Evolutionary conservation across 768 basidiomycete genomes (phyloP), one percentile per base, ranked within the genome.

Genomic region (Rubroboletus satanas): DNA sequence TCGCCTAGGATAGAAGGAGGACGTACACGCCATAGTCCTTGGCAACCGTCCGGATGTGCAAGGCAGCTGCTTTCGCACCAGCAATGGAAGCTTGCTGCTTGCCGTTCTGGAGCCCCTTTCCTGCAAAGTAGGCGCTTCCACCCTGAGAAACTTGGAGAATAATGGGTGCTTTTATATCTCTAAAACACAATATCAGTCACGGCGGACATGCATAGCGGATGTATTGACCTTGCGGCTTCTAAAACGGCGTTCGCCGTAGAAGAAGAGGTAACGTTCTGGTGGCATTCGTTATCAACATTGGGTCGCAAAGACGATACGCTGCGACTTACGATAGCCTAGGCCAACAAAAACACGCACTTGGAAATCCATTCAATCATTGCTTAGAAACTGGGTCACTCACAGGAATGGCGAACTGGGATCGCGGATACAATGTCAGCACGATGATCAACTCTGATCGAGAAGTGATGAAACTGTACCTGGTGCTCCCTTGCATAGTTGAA

Each of bases 71-170:
- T 66, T 88, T 73, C 58, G 97, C 93, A 69, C 97, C 97, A n/a
- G 81, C 72, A 67, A 94, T 88, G 42, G 96, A 98, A 6, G 93
- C 97, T 74, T 98, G 86, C 68, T 98, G 97, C 64, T 93, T 87
- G 72, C 88, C 92, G 72, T 98, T 98, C 64, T 88, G 76, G 54
- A 99, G 82, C 29, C 95, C 96, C 74, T 99, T 99, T 58, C 97
- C 97, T 43, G 93, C 93, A 68, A 90, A 98, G 81, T 88, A 98
- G 49, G 95, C 96, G 58, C 84, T 82, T 66, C 97, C 97, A 54
- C 97, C 97, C 72, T 99, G 95, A 52, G 97, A 99, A 59, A 95
- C 87, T 71, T 98, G 97, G 66, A 98, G 78, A 74, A 99, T 98
- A 76, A 99, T 94, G 55, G 96, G 96, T 31, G 96, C 81, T 73